Evolutionary conservation across 2,329 filamentous ascomycete genomes (phyloP), one percentile per base, ranked within the genome.

Genomic region (Fusarium chlamydosporum): DNA sequence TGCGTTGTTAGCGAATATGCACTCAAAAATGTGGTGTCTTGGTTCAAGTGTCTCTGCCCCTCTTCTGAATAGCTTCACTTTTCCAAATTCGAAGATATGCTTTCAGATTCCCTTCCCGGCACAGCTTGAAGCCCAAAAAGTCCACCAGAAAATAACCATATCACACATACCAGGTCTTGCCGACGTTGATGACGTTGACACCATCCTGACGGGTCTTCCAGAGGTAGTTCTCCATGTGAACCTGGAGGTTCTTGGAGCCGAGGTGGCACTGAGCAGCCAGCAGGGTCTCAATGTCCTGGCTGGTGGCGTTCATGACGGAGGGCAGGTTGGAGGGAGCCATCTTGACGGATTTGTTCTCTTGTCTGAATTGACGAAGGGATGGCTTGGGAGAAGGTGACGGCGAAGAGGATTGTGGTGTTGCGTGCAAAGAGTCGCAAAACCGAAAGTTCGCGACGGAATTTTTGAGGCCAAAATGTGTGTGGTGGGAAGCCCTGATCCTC

Each of bases 131-230:
- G 31, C 23, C 46, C 38, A 52, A 42, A 33, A 43, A 38, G n/a
- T 38, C 37, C 40, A 45, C 13, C 4, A 56, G 57, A 62, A 45
- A 41, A 43, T 27, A 29, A 18, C 23, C 29, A 5, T 20, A 11
- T 23, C 10, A 20, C 43, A 68, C 91, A 75, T 91, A 97, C 94
- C 94, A 99, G 85, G 96, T 99, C 93, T 99, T 99, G 88, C 95
- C 94, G 85, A 99, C 93, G 91, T 99, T 99, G 85, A 99, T 89
- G 76, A 99, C 89, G 84, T 99, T 99, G 87, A 99, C 91, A 86
- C 96, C 96, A 80, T 99, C 96, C 75, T 93, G 91, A 82, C 96
- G 93, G 83, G 94, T 97, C 92, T 99, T 99, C 95, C 95, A 99
- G 81, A 99, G 91, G 89, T 99, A 99, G 77, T 94, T 92, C 86